Base-by-base conservation (phyloP, 2,329 filamentous ascomycete genomes). In the Penicillium sp. region DNA sequence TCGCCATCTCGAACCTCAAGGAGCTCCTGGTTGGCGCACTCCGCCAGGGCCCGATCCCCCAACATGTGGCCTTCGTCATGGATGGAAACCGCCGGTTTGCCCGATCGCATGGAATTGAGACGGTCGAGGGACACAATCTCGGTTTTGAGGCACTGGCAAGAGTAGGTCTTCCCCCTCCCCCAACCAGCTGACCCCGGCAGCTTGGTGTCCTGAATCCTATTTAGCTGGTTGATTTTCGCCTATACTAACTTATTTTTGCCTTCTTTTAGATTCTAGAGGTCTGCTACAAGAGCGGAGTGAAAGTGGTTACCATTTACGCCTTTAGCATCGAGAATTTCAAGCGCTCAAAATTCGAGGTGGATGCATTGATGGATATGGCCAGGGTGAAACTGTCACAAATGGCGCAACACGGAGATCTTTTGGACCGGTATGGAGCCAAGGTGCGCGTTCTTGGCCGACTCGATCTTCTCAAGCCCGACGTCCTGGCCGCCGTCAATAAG, bases 321-420 rank as follows among this genome's bases (percentile, higher is more conserved):
- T 99, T 99, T 78, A 96, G 91, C 71, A 97, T 99, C 70, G 95
- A 99, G 77, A 99, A 99, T 79, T 99, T 96, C 81, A 96, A 98
- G 74, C 87, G 95, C 6, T 93, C 92, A 22, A 93, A 95, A 76
- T 95, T 96, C 76, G 95, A 99, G 75, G 95, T 99, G 9, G 92
- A 97, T 71, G 93, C 91, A 29, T 80, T 99, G 61, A 99, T 99
- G 95, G 90, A 96, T 71, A 91, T 99, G 82, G 93, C 93, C 59
- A 97, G 96, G 79, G 87, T 95, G 68, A 98, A 98, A 78, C 82
- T 99, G 26, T 87, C 90, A 58, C 95, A 99, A 74, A 81, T 99
- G 66, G 88, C 90, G 26, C 91, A 96, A 70, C 95, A 99, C 68
- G 95, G 95, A 29, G 93, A 96, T 69, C 81, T 99, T 26, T 83